Percentiles rank a stretch among this genome's conserved stretches.
phyloP scores from a whole-genome alignment of 225 moss, liverwort and hornwort genomes.

The Asterella californica region DNA sequence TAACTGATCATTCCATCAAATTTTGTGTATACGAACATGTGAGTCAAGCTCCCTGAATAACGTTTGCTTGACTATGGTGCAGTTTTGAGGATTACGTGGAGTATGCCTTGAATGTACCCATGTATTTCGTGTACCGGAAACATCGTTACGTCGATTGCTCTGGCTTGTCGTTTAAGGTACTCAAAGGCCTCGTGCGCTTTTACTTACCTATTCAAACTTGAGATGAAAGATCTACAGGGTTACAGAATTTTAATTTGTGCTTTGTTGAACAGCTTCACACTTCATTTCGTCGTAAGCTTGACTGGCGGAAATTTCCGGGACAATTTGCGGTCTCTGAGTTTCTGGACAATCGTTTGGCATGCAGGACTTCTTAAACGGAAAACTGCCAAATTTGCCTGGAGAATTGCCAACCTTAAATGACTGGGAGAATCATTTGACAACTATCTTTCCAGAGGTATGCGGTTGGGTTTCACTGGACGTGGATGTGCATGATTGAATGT shows the following conservation, averaged over 20 bases:
- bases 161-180: slow-evolving; percentile 63
- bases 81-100: slow-evolving; percentile 85
- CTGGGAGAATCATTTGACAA: slow-evolving; percentile 86
- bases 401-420: slow-evolving; percentile 50
- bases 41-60: background rate
- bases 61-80: background rate
- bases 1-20: too few relatives aligned
- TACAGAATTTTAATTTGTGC: background rate
- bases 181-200: background rate
- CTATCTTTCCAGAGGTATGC: slow-evolving; percentile 69
- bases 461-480: background rate
- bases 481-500: background rate
- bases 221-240: too few relatives aligned
- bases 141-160: slow-evolving; percentile 47
- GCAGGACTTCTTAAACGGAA: slow-evolving; percentile 78
- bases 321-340: background rate
- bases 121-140: slow-evolving; percentile 64
- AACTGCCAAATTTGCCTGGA: slow-evolving; percentile 54
- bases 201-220: background rate
- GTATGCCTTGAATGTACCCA: slow-evolving; percentile 70
- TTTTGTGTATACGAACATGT: background rate
- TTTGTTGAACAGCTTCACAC: too few relatives aligned
- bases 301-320: background rate
- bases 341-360: background rate
- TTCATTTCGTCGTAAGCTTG: background rate